Conservation (phyloP, 352 stramenopile genomes). For the Globisporangium radiosum region DNA sequence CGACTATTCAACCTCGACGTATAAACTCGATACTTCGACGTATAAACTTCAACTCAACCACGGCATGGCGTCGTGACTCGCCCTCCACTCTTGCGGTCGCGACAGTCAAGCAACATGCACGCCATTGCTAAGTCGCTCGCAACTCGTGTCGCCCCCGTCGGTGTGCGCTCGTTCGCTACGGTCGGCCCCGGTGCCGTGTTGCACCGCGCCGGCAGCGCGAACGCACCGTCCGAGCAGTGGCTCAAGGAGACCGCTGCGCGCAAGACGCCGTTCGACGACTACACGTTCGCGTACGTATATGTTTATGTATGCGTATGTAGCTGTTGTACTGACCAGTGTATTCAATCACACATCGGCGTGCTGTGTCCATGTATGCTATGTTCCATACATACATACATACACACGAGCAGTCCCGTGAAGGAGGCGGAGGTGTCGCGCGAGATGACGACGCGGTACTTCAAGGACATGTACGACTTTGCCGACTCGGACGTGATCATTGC, state of each 20-base stretch:
- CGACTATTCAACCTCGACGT: background rate
- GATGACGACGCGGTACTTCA: slow-evolving; percentile 71
- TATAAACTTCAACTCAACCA: slow-evolving; percentile 2
- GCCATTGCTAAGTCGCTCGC: slow-evolving; percentile 31
- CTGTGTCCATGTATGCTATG: slow-evolving; percentile 7
- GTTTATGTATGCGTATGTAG: too few species aligned
- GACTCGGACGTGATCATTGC: slow-evolving; percentile 65
- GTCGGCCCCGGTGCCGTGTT: slow-evolving; percentile 42
- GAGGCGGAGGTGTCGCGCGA: slow-evolving; percentile 58
- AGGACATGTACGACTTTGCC: slow-evolving; percentile 69
- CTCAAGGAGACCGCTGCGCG: slow-evolving; percentile 32
- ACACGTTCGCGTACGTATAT: slow-evolving; percentile 46
- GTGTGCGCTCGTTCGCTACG: slow-evolving; percentile 32
- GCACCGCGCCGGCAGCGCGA: slow-evolving; percentile 30
- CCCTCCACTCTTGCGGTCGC: background rate
- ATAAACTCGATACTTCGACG: background rate
- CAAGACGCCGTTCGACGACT: slow-evolving; percentile 48
- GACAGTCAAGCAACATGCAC: slow-evolving; percentile 20
- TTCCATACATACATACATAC: background rate
- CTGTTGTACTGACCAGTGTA: background rate
- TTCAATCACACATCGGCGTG: background rate
- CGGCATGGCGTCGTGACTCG: too few species aligned
- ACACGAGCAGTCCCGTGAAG: slow-evolving; percentile 36
- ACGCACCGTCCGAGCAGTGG: slow-evolving; percentile 42
- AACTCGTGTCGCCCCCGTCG: slow-evolving; percentile 11